Conservation (phyloP, 495 filamentous ascomycete species). For the Stereocaulon alpinum region DNA sequence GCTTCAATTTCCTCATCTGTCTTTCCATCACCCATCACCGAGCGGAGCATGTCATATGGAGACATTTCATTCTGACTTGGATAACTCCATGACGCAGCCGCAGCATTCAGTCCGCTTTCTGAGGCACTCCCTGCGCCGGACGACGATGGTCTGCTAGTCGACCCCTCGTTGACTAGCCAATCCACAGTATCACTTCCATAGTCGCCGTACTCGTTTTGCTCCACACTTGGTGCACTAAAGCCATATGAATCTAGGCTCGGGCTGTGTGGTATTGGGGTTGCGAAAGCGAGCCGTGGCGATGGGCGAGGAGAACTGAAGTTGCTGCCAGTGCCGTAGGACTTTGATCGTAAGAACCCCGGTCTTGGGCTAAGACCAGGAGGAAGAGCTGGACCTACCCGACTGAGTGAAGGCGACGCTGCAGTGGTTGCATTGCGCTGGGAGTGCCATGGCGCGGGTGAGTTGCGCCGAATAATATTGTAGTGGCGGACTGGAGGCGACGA, state of each 20-base stretch:
- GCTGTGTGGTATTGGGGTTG: conserved; percentile 92
- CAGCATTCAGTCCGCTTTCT: conserved; percentile 56
- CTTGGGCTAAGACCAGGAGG: conserved; percentile 65
- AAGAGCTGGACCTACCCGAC: conserved; percentile 68
- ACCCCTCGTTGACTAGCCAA: conserved; percentile 91
- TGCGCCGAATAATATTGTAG: conserved; percentile 68
- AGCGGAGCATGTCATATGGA: conserved; percentile 94
- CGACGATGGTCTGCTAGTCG: conserved; percentile 64
- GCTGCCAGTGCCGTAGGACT: conserved; percentile 63
- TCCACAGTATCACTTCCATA: conserved; percentile 82
- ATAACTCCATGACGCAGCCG: conserved; percentile 69
- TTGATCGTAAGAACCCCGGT: conserved; percentile 59
- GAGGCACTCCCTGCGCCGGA: conserved; percentile 46
- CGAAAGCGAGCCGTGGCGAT: conserved; percentile 83
- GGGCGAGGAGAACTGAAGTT: conserved; percentile 92
- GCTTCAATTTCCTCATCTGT: conserved; percentile 89
- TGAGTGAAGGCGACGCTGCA: conserved; percentile 60
- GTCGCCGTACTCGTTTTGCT: conserved; percentile 81
- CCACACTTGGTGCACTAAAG: conserved; percentile 65
- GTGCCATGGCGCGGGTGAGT: conserved; percentile 92
- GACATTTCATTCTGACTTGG: conserved; percentile 82
- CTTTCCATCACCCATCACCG: conserved; percentile 79
- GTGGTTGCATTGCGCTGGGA: conserved; percentile 58
- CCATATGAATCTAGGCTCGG: conserved; percentile 91
- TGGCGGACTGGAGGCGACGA: conserved; percentile 78